Percentiles rank a stretch among this genome's conserved stretches.
These are phyloP conservation scores for Alnus rubra DNA, from an alignment of 306 rosid genomes.

Conservation along the genomic window DNA sequence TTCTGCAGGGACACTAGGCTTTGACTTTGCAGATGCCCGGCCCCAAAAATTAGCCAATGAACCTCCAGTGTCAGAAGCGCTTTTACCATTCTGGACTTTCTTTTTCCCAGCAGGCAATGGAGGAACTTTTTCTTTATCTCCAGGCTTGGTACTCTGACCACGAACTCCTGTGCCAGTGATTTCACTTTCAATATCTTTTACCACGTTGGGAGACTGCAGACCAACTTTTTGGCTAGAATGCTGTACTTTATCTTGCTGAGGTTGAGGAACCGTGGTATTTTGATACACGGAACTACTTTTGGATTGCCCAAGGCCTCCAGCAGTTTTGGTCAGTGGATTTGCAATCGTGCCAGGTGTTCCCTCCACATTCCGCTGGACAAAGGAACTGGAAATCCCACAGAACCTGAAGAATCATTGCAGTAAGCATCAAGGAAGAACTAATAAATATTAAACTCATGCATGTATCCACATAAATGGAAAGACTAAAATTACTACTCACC, in stretches of 20 bases:
- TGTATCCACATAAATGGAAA: neutral
- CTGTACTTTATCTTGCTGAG: slow-evolving; percentile 36
- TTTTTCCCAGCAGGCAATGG: slow-evolving; percentile 62
- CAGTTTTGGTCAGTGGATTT: slow-evolving; percentile 42
- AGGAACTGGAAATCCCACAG: slow-evolving; percentile 74
- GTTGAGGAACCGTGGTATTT: slow-evolving; percentile 27
- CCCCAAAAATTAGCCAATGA: slow-evolving; percentile 80
- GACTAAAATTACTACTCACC: neutral
- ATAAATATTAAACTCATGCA: neutral
- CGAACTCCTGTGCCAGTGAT: slow-evolving; percentile 41
- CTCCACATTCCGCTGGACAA: slow-evolving; percentile 58
- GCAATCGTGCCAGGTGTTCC: slow-evolving; percentile 39
- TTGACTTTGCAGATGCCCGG: slow-evolving; percentile 73
- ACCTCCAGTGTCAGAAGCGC: slow-evolving; percentile 60
- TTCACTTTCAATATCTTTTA: slow-evolving; percentile 67
- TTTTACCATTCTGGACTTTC: slow-evolving; percentile 64
- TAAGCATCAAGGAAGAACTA: slow-evolving; percentile 20
- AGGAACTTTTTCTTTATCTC: slow-evolving; percentile 49
- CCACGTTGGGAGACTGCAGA: slow-evolving; percentile 42
- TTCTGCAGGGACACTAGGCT: slow-evolving; percentile 46
- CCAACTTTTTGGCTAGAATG: slow-evolving; percentile 45
- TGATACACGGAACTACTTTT: slow-evolving; percentile 33
- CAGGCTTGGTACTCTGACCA: slow-evolving; percentile 52
- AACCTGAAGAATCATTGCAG: slow-evolving; percentile 56
- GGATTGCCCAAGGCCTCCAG: slow-evolving; percentile 35